Evolutionary conservation across 768 basidiomycete species (phyloP), one percentile per base, ranked within the genome.

Genomic region (Termitomyces sp.): DNA sequence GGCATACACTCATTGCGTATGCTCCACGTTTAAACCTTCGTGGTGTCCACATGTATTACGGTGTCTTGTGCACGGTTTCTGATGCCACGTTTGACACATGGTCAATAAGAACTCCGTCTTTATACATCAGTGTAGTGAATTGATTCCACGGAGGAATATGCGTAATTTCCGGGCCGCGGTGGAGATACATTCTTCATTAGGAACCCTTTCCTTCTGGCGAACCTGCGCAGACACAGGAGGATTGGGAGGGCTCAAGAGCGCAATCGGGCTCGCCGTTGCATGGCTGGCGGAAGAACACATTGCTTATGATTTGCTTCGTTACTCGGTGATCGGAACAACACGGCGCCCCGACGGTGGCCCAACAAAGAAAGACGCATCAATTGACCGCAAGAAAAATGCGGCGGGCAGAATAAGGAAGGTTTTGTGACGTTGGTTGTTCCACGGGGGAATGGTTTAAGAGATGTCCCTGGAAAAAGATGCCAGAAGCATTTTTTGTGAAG

Each of bases 391-490:
- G 52, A 56, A 54, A 47, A 56, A 53, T 45, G 22, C 54, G 51
- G 59, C 44, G 41, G 54, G 51, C 48, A 45, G 41, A 48, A 46
- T 50, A 50, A 52, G 50, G 31, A 44, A 31, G 49, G 42, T 47
- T 55, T 53, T 60, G 54, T 60, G 61, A 28, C 58, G 48, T 45
- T 56, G 45, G 55, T 59, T 60, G 53, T 62, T 58, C 59, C 55
- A 67, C 64, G 69, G 68, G 66, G 65, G 61, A 67, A 69, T 57
- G 44, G 63, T 69, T 67, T 66, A 66, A 31, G 64, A 67, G 66
- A 44, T 45, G 70, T 73, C 71, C 72, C 72, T 74, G 71, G 65
- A 71, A 74, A 72, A 70, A 71, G 72, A 72, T 74, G 66, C 54
- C 58, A 70, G 66, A 66, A 68, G 65, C 62, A 56, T 41, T 52